Base-by-base conservation (phyloP, 1,284 basidiomycete species). In the Ganoderma multipileum region DNA sequence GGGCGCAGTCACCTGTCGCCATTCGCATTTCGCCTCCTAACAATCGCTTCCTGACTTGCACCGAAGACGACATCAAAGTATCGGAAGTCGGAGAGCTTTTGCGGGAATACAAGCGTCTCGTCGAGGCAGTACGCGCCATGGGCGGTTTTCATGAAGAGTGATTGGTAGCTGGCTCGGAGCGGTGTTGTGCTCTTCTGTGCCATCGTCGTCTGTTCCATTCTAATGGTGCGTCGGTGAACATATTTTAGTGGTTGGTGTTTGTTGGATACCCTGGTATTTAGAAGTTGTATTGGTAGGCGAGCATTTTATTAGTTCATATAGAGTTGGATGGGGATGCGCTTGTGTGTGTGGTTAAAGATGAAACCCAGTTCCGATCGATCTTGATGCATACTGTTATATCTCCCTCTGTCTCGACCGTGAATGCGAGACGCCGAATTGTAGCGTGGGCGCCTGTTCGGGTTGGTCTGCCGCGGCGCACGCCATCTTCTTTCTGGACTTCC, bases 31-130 rank as follows among this genome's bases (percentile, higher is more conserved):
- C 83, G 1, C 90, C 90, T 18, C 93, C 92, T 0, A 90, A 87
- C 64, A 80, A 83, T 52, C 85, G 89, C 9, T 94, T 94, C 76
- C 68, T 94, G 66, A 86, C 91, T 70, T 91, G 91, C 71, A 83
- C 86, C 2, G 84, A 88, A 61, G 92, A 91, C 66, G 94, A 96
- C 73, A 80, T 96, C 66, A 86, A 84, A 64, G 80, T 96, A 28
- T 87, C 89, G 0, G 95, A 96, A 75, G 88, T 96, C 1, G 87
- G 85, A 0, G 88, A 91, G 69, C 82, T 96, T 47, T 80, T 96
- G 74, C 80, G 83, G 38, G 95, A 96, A 71, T 96, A 96, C 79
- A 87, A 88, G 69, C 83, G 90, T 26, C 76, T 94, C 61, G 91
- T 79, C 12, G 83, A 83, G 65, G 82, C 80, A 11, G 73, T 85